Conservation (phyloP, 2,329 filamentous ascomycete genomes). For the Trichothecium sympodiale region DNA sequence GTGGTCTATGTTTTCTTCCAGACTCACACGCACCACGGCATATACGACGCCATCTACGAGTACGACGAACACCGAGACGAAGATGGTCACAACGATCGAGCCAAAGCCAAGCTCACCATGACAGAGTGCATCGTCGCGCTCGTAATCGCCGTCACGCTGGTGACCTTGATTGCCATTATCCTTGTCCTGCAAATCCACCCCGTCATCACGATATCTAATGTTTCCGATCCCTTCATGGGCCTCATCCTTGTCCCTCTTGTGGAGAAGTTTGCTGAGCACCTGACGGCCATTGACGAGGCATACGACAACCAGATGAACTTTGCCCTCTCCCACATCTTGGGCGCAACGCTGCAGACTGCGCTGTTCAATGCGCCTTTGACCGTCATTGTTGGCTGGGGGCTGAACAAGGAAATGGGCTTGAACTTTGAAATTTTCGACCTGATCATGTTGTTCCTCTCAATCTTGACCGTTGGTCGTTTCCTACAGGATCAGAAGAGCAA, state of each 20-base stretch:
- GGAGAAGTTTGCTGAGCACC: slow-evolving; percentile 77
- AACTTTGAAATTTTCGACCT: slow-evolving; percentile 85
- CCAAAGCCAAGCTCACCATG: slow-evolving; percentile 60
- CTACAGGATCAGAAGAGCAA: slow-evolving; percentile 81
- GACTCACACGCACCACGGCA: slow-evolving; percentile 62
- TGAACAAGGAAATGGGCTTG: slow-evolving; percentile 60
- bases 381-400: slow-evolving; percentile 74
- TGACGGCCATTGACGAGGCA: slow-evolving; percentile 76
- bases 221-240: slow-evolving; percentile 47
- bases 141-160: slow-evolving; percentile 50
- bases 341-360: slow-evolving; percentile 80
- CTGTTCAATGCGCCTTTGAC: slow-evolving; percentile 78
- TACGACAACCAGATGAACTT: slow-evolving; percentile 79
- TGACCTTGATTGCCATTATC: slow-evolving; percentile 62
- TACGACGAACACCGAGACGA: slow-evolving; percentile 57
- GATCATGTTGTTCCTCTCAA: slow-evolving; percentile 67
- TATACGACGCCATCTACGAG: slow-evolving; percentile 65
- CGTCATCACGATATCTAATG: slow-evolving; percentile 32
- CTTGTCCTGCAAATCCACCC: slow-evolving; percentile 62
- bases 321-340: slow-evolving; percentile 74
- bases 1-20: slow-evolving; percentile 61
- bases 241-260: slow-evolving; percentile 73
- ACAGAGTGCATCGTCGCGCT: slow-evolving; percentile 62
- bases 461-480: slow-evolving; percentile 81
- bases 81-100: slow-evolving; percentile 48